phyloP scores from a whole-genome alignment of 2,329 filamentous ascomycete species.

The Epicoccum sorghinum region DNA sequence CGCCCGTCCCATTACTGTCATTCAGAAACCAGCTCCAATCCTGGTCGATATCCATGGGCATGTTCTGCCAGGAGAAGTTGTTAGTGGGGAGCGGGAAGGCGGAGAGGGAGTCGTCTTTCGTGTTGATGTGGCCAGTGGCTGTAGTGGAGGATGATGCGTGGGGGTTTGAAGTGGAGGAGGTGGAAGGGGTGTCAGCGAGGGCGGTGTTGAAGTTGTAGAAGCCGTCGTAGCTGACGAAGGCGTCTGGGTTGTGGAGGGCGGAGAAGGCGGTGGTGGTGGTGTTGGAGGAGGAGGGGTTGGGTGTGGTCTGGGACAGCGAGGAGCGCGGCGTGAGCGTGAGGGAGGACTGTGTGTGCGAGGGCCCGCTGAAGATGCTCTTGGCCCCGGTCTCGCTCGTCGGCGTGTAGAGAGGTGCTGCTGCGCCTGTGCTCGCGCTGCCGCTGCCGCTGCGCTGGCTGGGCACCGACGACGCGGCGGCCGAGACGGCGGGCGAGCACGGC shows the following conservation, averaged over 20 bases:
- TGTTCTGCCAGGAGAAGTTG: slow-evolving; percentile 48
- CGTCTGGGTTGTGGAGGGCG: slow-evolving; percentile 22
- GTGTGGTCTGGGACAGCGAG: slow-evolving; percentile 21
- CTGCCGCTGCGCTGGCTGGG: not conserved
- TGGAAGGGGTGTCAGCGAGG: slow-evolving; percentile 18
- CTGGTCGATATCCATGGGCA: slow-evolving; percentile 51
- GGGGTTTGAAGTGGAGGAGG: not conserved
- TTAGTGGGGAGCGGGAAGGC: slow-evolving; percentile 43
- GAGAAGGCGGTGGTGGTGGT: not conserved
- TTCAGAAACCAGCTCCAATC: slow-evolving; percentile 51
- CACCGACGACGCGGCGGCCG: not conserved
- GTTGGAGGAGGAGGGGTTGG: slow-evolving; percentile 8
- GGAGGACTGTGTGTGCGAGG: too few species aligned
- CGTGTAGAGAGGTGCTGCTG: not conserved
- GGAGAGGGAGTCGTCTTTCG: slow-evolving; percentile 41
- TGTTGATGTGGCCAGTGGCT: not conserved
- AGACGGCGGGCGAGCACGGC: not conserved
- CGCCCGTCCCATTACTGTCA: slow-evolving; percentile 21
- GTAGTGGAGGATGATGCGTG: not conserved
- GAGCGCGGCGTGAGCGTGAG: slow-evolving; percentile 14
- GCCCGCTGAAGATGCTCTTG: not conserved
- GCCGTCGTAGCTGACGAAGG: slow-evolving; percentile 48
- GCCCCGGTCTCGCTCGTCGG: slow-evolving; percentile 9
- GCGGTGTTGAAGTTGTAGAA: slow-evolving; percentile 46
- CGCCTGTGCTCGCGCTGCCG: not conserved